Evolutionary conservation across 768 basidiomycete species (phyloP).

Genomic region (Dioszegia aurantiaca): DNA sequence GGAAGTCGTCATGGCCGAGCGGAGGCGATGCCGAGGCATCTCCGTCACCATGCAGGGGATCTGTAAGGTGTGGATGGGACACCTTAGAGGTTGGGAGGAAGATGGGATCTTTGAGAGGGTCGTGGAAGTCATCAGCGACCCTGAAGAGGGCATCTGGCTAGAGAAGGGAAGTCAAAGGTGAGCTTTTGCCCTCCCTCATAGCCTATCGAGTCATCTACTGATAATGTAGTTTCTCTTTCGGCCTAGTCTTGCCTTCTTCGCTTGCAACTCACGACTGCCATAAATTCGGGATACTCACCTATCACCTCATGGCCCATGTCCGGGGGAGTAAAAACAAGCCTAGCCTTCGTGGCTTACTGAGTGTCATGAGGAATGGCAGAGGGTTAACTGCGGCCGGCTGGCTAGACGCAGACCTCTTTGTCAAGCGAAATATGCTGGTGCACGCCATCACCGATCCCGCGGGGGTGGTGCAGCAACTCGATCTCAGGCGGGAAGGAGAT

Average conservation of each 20-base stretch:
- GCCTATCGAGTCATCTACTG: no score
- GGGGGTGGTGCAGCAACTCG: conserved; percentile 33
- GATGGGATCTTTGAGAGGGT: conserved; percentile 43
- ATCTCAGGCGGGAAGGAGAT: conserved; percentile 41
- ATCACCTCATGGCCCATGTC: conserved; percentile 29
- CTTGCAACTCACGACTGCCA: conserved; percentile 29
- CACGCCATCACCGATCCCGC: conserved; percentile 38
- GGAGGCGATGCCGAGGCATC: conserved; percentile 31
- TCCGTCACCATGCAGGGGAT: conserved; percentile 37
- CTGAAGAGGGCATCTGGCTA: conserved; percentile 41
- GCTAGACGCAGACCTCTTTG: conserved; percentile 41
- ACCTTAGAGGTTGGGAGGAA: conserved; percentile 39
- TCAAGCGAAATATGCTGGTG: conserved; percentile 34
- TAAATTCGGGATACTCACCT: conserved; percentile 31
- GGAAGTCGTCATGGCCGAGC: conserved; percentile 48
- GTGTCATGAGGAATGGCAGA: neutral
- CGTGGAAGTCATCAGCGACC: conserved; percentile 32
- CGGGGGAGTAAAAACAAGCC: conserved; percentile 11
- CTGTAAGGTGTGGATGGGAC: conserved; percentile 33
- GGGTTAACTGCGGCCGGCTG: conserved; percentile 28
- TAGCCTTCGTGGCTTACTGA: no score
- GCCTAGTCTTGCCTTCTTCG: conserved; percentile 43
- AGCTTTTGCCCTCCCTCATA: no score
- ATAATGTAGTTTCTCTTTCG: conserved; percentile 44
- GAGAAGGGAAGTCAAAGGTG: conserved; percentile 23